Evolutionary conservation across 2,329 filamentous ascomycete genomes (phyloP).

Genomic region (Penicillium sp.): DNA sequence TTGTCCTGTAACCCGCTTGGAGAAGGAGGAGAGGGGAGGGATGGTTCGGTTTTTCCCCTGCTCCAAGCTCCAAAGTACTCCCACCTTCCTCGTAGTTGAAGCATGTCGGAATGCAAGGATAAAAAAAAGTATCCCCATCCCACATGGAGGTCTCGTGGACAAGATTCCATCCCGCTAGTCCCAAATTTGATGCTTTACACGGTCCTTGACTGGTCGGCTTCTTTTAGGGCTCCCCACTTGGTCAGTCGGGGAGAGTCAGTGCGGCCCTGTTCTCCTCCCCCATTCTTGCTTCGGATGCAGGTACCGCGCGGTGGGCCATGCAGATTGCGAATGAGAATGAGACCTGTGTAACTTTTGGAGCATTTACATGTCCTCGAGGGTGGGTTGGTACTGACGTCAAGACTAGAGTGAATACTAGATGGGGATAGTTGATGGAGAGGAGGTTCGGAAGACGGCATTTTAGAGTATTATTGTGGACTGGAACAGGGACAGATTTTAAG

Average conservation of each 20-base stretch:
- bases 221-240: constrained; percentile 15
- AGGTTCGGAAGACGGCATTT: neutral
- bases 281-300: constrained; percentile 28
- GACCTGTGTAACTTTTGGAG: constrained; percentile 11
- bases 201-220: neutral
- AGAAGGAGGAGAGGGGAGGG: neutral
- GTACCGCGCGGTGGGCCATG: constrained; percentile 24
- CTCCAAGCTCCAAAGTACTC: neutral
- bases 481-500: neutral
- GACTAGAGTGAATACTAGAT: neutral
- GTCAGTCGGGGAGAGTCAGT: constrained; percentile 8
- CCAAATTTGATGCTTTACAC: no score
- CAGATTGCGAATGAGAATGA: constrained; percentile 5
- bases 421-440: neutral
- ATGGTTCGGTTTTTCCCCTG: neutral
- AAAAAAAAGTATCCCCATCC: neutral
- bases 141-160: constrained; percentile 36
- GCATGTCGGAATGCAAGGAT: neutral
- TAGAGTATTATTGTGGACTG: neutral
- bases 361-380: neutral
- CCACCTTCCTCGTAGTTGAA: neutral
- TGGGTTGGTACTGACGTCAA: constrained; percentile 4
- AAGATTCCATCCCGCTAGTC: constrained; percentile 13
- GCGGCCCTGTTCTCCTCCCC: constrained; percentile 9
- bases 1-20: neutral